A percentile compares a stretch with the other conserved stretches of the same genome.
Conservation (phyloP, 108 stramenopile species). For the Cyclotella cryptica region DNA sequence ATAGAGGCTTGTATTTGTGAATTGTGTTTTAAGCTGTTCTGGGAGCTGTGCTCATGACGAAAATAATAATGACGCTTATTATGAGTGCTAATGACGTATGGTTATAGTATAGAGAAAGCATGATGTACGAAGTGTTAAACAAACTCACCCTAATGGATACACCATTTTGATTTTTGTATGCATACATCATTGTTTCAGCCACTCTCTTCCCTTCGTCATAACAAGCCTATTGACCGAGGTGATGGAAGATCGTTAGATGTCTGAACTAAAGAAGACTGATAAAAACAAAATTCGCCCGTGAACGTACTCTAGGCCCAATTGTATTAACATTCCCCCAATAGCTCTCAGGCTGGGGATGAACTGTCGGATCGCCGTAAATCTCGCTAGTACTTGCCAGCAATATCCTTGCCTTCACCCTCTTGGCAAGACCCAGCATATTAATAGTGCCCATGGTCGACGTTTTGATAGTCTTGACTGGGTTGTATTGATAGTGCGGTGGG, state of each 20-base stretch:
- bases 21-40: too few relatives aligned
- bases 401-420: conserved; percentile 84
- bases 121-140: too few relatives aligned
- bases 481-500: conserved; percentile 95
- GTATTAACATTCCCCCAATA: conserved; percentile 94
- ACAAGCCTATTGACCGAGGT: conserved; percentile 58
- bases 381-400: conserved; percentile 88
- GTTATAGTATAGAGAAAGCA: too few relatives aligned
- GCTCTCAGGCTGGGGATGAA: conserved; percentile 87
- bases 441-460: conserved; percentile 70
- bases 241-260: not conserved
- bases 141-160: conserved; percentile 66
- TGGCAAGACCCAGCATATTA: conserved; percentile 94
- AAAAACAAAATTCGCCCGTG: not conserved
- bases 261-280: not conserved
- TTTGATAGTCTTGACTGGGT: conserved; percentile 94
- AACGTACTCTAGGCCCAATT: conserved; percentile 70
- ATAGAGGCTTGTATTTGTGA: too few relatives aligned
- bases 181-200: conserved; percentile 94
- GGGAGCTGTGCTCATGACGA: too few relatives aligned
- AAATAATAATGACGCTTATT: too few relatives aligned
- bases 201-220: conserved; percentile 96
- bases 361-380: conserved; percentile 89
- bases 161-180: conserved; percentile 75
- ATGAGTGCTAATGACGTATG: too few relatives aligned